These are phyloP conservation scores for Pythium rhizo-oryzae DNA, from an alignment of 352 stramenopile genomes.

Conservation along the genomic window DNA sequence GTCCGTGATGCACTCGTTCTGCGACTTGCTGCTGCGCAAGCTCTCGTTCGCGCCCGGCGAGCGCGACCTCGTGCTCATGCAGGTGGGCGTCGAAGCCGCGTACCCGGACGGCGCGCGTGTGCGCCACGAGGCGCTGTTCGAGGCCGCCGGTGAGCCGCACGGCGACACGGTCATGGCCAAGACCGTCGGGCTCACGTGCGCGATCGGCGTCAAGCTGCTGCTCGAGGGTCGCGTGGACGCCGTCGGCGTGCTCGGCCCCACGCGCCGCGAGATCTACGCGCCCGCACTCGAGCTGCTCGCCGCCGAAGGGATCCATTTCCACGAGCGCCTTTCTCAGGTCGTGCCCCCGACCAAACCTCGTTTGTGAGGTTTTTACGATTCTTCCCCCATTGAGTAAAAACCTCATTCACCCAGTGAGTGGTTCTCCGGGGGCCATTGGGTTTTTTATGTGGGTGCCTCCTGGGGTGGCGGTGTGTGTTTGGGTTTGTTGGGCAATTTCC, in stretches of 20 bases:
- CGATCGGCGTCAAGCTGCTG: conserved; percentile 77
- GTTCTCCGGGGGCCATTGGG: conserved; percentile 26
- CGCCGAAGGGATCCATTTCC: conserved; percentile 51
- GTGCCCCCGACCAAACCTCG: conserved; percentile 23
- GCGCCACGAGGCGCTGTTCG: conserved; percentile 54
- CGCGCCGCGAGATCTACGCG: conserved; percentile 54
- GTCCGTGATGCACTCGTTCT: conserved; percentile 44
- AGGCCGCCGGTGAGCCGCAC: conserved; percentile 49
- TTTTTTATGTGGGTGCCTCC: conserved; percentile 18
- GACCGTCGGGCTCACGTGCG: conserved; percentile 85
- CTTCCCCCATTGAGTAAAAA: conserved; percentile 22
- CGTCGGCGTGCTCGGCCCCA: conserved; percentile 63
- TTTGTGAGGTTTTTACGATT: conserved; percentile 14
- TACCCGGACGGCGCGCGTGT: conserved; percentile 45
- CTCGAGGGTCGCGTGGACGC: conserved; percentile 48
- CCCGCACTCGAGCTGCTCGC: conserved; percentile 44
- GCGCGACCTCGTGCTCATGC: conserved; percentile 79
- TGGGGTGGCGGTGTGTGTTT: too few species aligned
- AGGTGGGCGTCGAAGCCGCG: conserved; percentile 45
- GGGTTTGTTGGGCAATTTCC: conserved; percentile 7
- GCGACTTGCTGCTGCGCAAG: conserved; percentile 55
- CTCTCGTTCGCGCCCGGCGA: conserved; percentile 64
- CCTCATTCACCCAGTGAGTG: conserved; percentile 30
- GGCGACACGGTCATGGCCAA: conserved; percentile 82
- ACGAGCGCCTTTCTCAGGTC: conserved; percentile 23